Evolutionary conservation across 164 flowering plant species (phyloP).

Genomic region (Houttuynia cordata): DNA sequence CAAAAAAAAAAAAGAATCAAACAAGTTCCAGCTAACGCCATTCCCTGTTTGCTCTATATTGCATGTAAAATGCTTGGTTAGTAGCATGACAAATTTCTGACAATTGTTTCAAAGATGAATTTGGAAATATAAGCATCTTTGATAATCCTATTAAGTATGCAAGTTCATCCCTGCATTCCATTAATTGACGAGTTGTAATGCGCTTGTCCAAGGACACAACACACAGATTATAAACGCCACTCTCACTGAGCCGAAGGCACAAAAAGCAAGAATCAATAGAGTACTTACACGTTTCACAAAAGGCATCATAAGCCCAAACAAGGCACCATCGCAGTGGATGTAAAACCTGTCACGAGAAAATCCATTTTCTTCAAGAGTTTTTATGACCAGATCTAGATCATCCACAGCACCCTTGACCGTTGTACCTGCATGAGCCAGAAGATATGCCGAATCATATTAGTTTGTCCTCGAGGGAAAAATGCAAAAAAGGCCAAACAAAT

Average conservation of each 20-base stretch:
- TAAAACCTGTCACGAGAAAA: conserved; percentile 68
- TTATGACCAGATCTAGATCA: conserved; percentile 87
- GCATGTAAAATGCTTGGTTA: no score
- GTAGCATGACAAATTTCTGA: no score
- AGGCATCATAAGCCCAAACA: conserved; percentile 98
- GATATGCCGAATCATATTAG: neutral
- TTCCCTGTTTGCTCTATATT: no score
- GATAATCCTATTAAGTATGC: no score
- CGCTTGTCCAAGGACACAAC: neutral
- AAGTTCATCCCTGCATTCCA: no score
- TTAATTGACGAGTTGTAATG: no score
- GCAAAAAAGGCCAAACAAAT: neutral
- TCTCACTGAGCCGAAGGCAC: neutral
- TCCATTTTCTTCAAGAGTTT: conserved; percentile 76
- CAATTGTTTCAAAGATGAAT: no score
- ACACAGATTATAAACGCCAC: neutral
- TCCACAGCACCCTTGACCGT: conserved; percentile 98
- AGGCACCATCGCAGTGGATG: conserved; percentile 92
- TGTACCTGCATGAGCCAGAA: conserved; percentile 47
- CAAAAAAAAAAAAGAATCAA: no score
- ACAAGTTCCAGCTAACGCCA: no score
- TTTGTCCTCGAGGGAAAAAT: no score
- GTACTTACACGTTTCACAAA: conserved; percentile 77
- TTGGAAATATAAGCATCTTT: no score
- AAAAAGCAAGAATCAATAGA: neutral